Percentiles rank a stretch among this genome's conserved stretches.
These are phyloP conservation scores for Gaillardinia entomophila DNA, from an alignment of 805 yeast genomes.

Conservation along the genomic window DNA sequence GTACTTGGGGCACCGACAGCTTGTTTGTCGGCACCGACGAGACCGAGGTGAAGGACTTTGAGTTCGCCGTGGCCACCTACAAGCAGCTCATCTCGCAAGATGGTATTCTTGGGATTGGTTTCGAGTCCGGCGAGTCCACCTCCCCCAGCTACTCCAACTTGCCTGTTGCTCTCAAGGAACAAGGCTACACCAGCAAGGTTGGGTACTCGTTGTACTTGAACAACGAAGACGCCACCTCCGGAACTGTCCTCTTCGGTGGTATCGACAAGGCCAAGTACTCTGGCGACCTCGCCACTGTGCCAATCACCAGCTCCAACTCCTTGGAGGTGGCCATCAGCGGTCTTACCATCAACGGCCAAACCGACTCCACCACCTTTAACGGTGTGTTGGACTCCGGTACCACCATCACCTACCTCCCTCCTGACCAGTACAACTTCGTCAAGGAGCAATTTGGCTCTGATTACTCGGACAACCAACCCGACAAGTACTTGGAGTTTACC, in stretches of 20 bases:
- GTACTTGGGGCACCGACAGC: too few relatives aligned
- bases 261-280: constrained; percentile 7
- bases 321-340: too few relatives aligned
- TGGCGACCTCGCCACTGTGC: constrained; percentile 3
- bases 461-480: constrained; percentile 2
- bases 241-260: constrained; percentile 6
- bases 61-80: too few relatives aligned
- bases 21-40: too few relatives aligned
- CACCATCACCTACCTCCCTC: constrained; percentile 45
- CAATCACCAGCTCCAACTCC: too few relatives aligned
- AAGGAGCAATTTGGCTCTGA: too few relatives aligned
- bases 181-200: constrained; percentile 3
- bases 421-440: too few relatives aligned
- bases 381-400: constrained; percentile 56
- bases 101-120: constrained; percentile 22
- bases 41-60: too few relatives aligned
- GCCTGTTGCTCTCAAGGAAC: constrained; percentile 1
- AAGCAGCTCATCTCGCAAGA: too few relatives aligned
- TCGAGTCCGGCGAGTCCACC: constrained; percentile 9
- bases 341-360: too few relatives aligned
- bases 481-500: constrained; percentile 12
- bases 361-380: too few relatives aligned
- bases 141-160: constrained; percentile 1
- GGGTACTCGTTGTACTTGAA: constrained; percentile 8
- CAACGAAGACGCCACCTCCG: constrained; percentile 1